A percentile compares a stretch with the other conserved stretches of the same genome.
These are phyloP conservation scores for Colletotrichum sidae DNA, from an alignment of 2,329 filamentous ascomycete genomes.

Conservation along the genomic window DNA sequence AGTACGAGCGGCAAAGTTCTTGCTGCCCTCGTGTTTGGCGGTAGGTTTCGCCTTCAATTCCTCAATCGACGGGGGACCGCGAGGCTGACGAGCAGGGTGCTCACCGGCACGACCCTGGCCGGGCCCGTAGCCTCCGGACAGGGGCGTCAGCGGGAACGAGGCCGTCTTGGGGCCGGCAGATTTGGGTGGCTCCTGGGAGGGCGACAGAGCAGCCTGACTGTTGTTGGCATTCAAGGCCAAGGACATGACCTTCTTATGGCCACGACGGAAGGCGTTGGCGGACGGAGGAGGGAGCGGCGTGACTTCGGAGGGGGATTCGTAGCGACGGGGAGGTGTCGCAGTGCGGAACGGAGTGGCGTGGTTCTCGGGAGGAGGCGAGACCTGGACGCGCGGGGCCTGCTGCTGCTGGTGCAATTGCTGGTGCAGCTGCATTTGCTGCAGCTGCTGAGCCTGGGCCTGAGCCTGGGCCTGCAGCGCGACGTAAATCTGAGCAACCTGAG, in stretches of 20 bases:
- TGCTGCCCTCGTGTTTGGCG: conserved; percentile 92
- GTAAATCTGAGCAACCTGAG: conserved; percentile 44
- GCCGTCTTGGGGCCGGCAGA: conserved; percentile 81
- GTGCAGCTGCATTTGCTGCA: conserved; percentile 63
- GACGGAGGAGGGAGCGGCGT: conserved; percentile 86
- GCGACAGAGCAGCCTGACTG: conserved; percentile 54
- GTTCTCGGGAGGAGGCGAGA: conserved; percentile 81
- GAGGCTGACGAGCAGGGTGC: conserved; percentile 92
- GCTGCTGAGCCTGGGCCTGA: conserved; percentile 40
- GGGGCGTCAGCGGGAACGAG: conserved; percentile 81
- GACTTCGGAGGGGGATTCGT: conserved; percentile 75
- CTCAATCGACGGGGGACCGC: conserved; percentile 90
- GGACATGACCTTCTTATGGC: conserved; percentile 91
- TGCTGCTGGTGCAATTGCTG: conserved; percentile 55
- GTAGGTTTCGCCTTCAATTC: conserved; percentile 92
- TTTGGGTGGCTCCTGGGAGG: conserved; percentile 60
- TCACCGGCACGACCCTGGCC: conserved; percentile 94
- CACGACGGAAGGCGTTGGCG: conserved; percentile 90
- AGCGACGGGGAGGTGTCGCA: conserved; percentile 73
- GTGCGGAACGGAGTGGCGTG: conserved; percentile 67
- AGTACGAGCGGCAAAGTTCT: conserved; percentile 95
- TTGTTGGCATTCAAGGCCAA: conserved; percentile 69
- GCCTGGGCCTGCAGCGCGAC: conserved; percentile 39
- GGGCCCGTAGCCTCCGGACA: conserved; percentile 89
- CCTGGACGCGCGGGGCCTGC: conserved; percentile 79